Evolutionary conservation across 2,329 filamentous ascomycete genomes (phyloP).

Genomic region (Chaetomium sp.): DNA sequence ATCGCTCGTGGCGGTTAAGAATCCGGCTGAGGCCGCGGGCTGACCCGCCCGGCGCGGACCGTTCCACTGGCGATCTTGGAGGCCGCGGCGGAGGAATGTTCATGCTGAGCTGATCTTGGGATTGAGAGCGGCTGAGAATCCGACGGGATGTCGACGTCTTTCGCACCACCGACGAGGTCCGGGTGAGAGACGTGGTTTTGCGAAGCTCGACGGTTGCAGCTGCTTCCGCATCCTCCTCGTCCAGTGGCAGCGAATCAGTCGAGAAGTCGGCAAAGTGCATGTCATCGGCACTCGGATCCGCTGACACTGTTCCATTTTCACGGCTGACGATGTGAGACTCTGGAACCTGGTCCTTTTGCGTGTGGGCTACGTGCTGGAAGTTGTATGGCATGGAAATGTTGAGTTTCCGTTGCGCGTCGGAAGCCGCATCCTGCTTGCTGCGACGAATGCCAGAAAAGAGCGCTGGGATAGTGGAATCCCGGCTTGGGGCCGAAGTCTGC

Average conservation of each 20-base stretch:
- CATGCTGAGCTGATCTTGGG: conserved; percentile 44
- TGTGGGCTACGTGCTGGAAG: conserved; percentile 60
- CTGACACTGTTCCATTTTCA: conserved; percentile 28
- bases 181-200: conserved; percentile 17
- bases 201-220: conserved; percentile 14
- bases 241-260: conserved; percentile 34
- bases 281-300: conserved; percentile 35
- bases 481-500: conserved; percentile 27
- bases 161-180: conserved; percentile 25
- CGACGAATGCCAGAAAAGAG: conserved; percentile 46
- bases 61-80: conserved; percentile 40
- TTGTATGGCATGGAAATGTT: conserved; percentile 60
- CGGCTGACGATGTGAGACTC: conserved; percentile 36
- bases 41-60: conserved; percentile 30
- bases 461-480: conserved; percentile 43
- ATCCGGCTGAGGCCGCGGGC: conserved; percentile 50
- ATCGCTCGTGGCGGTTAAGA: conserved; percentile 39
- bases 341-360: conserved; percentile 42
- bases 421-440: conserved; percentile 28
- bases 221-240: conserved; percentile 15
- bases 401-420: conserved; percentile 35
- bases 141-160: conserved; percentile 30
- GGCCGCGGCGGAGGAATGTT: conserved; percentile 40
- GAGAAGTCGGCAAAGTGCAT: conserved; percentile 44
- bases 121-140: conserved; percentile 38